Conservation (phyloP, 768 basidiomycete species). For the Cystobasidium ongulense region DNA sequence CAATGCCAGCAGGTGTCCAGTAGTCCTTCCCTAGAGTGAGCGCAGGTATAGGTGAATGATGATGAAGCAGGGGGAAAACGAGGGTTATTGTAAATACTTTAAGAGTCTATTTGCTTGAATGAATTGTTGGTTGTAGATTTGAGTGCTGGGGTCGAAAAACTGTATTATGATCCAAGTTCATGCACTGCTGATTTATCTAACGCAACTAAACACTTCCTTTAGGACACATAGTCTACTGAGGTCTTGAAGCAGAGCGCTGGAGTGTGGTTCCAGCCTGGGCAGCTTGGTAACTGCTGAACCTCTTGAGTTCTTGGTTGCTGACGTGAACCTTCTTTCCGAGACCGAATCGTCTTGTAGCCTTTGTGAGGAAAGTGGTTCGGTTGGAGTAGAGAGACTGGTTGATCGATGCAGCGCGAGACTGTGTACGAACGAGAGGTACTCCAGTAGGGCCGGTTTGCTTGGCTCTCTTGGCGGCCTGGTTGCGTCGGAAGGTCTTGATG, state of each 20-base stretch:
- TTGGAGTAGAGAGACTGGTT: constrained; percentile 92
- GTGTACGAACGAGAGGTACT: constrained; percentile 72
- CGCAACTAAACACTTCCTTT: background rate
- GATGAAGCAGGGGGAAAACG: background rate
- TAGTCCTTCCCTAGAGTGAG: too few species aligned
- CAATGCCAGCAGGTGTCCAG: too few species aligned
- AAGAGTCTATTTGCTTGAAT: background rate
- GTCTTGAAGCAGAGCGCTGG: constrained; percentile 50
- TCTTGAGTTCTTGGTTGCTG: constrained; percentile 58
- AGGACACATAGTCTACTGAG: constrained; percentile 26
- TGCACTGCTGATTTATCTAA: background rate
- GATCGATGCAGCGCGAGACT: constrained; percentile 77
- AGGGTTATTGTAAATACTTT: background rate
- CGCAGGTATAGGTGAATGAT: background rate
- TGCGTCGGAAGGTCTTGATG: constrained; percentile 72
- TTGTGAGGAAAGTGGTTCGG: constrained; percentile 84
- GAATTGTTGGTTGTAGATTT: background rate
- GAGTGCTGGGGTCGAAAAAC: background rate
- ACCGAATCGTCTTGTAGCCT: constrained; percentile 83
- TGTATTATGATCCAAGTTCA: background rate
- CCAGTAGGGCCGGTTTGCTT: constrained; percentile 51
- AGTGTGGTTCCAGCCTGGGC: constrained; percentile 66
- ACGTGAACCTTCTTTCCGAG: constrained; percentile 51
- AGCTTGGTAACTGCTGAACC: constrained; percentile 80
- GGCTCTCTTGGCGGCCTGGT: constrained; percentile 45